Evolutionary conservation across 805 yeast genomes (phyloP), one percentile per base, ranked within the genome.

Genomic region (Blastobotrys americana): DNA sequence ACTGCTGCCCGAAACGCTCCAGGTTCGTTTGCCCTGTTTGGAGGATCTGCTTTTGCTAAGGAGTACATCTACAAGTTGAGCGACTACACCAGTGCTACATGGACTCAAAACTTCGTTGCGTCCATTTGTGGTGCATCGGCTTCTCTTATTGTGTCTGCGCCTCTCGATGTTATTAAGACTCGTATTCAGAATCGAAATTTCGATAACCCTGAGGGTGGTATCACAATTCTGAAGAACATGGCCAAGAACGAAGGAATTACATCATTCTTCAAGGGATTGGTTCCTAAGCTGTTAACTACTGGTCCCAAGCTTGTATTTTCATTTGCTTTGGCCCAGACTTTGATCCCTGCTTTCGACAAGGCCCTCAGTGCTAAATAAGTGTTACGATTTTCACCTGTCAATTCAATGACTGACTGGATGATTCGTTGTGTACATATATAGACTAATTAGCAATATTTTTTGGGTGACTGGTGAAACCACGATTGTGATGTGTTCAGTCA

Each of bases 1-100:
- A 93, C 99, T 48, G 95, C 95, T 56, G 99, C 99, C 37, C 83
- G 99, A 77, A 93, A 93, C 65, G 97, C 97, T 2, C 99, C 99
- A 33, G 99, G 99, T 48, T 87, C 96, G 2, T 93, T 93, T 62
- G 96, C 97, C 15, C 73, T 93, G 46, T 93, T 93, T 56, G 99
- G 99, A 56, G 99, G 97, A 69, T 88, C 90, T 62, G 96, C 99
- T 13, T 93, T 93, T 64, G 97, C 98, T 50, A 93, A 93, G 71
- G 99, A 93, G 70, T 93, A 86, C 70, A 77, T 93, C 48, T 79
- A 87, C 57, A 89, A 89, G 13, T 74, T 93, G 58, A 61, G 72
- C 55, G 98, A 93, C 69, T 88, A 93, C 72, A 74, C 89, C 27
- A 66, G 78, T 50, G 98, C 98, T 36, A 84, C 97, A 15, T 90